Conservation (phyloP, 345 rosid genomes). For the Eucalyptus pumila region DNA sequence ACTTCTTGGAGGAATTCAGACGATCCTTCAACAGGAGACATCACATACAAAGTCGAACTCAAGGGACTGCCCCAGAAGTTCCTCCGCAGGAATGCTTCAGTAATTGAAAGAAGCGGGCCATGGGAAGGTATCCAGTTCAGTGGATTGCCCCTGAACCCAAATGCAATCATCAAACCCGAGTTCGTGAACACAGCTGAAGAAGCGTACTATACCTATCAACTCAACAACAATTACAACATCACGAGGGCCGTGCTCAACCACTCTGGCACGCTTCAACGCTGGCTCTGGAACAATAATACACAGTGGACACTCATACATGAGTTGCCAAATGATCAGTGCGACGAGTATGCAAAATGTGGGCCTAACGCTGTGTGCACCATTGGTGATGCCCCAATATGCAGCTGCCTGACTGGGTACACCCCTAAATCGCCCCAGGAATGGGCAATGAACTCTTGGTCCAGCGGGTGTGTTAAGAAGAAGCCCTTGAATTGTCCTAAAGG, state of each 20-base stretch:
- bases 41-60: neutral
- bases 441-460: neutral
- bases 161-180: neutral
- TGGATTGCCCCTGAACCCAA: neutral
- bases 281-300: neutral
- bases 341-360: neutral
- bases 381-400: neutral
- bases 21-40: slow-evolving; percentile 32
- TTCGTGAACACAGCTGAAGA: neutral
- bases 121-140: slow-evolving; percentile 14
- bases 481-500: neutral
- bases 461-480: neutral
- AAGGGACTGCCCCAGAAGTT: slow-evolving; percentile 9
- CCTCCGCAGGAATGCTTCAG: neutral
- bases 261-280: neutral
- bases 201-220: neutral
- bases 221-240: neutral
- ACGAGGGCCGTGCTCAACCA: neutral
- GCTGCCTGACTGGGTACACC: neutral
- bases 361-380: neutral
- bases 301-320: neutral
- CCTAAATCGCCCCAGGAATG: neutral
- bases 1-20: slow-evolving; percentile 19
- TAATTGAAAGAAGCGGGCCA: slow-evolving; percentile 6
- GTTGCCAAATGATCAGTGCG: neutral